phyloP scores from a whole-genome alignment of 2,329 filamentous ascomycete genomes.

The Talaromyces funiculosus region DNA sequence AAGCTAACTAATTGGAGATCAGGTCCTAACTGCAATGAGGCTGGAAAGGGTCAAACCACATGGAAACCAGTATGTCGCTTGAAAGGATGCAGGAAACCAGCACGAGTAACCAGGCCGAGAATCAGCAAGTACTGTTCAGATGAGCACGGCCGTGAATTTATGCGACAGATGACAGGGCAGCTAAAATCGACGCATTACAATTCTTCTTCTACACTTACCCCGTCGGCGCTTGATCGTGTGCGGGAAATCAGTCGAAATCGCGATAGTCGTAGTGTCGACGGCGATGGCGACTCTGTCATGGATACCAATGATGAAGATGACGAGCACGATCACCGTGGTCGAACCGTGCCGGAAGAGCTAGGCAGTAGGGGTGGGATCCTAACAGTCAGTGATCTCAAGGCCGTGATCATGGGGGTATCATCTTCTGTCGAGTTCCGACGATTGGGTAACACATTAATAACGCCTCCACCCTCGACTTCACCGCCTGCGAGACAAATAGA shows the following conservation, averaged over 20 bases:
- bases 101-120: constrained; percentile 33
- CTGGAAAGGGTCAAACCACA: constrained; percentile 40
- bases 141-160: constrained; percentile 44
- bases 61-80: constrained; percentile 49
- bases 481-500: neutral
- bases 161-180: constrained; percentile 31
- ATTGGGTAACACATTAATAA: constrained; percentile 35
- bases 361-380: constrained; percentile 41
- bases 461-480: constrained; percentile 21
- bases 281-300: constrained; percentile 21
- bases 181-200: constrained; percentile 20
- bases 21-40: constrained; percentile 41
- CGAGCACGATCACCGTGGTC: constrained; percentile 18
- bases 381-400: constrained; percentile 38
- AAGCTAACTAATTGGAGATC: neutral
- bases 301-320: constrained; percentile 26
- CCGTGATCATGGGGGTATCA: constrained; percentile 31
- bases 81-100: constrained; percentile 42
- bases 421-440: constrained; percentile 39
- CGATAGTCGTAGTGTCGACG: constrained; percentile 22
- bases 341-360: constrained; percentile 25
- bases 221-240: constrained; percentile 3
- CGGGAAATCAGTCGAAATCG: constrained; percentile 18
- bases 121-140: constrained; percentile 48
- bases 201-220: constrained; percentile 15